These are phyloP conservation scores for Sugiyamaella xylanicola DNA, from an alignment of 1,139 yeast species.

Conservation along the genomic window DNA sequence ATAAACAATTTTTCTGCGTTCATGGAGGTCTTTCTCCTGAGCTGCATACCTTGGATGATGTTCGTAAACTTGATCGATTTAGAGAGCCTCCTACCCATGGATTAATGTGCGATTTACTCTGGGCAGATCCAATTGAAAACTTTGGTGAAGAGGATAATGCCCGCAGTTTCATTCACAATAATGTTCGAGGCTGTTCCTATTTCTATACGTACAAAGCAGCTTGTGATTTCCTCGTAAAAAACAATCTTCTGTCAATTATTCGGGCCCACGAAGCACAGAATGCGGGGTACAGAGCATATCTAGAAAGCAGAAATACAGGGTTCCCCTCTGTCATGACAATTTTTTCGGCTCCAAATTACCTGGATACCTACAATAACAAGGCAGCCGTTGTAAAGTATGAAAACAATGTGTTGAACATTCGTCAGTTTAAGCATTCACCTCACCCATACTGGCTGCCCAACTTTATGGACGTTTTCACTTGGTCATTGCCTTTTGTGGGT, in stretches of 20 bases:
- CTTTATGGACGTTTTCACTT: slow-evolving; percentile 95
- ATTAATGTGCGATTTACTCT: slow-evolving; percentile 88
- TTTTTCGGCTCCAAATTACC: slow-evolving; percentile 94
- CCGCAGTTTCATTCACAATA: slow-evolving; percentile 63
- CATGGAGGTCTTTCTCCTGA: slow-evolving; percentile 91
- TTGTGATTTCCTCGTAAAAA: slow-evolving; percentile 76
- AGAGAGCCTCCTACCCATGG: slow-evolving; percentile 94
- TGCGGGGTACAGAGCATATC: slow-evolving; percentile 94
- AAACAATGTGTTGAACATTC: slow-evolving; percentile 87
- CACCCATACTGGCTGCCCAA: slow-evolving; percentile 98
- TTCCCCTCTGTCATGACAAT: slow-evolving; percentile 90
- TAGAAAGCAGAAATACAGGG: slow-evolving; percentile 81
- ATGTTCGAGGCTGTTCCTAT: slow-evolving; percentile 90
- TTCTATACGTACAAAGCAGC: slow-evolving; percentile 86
- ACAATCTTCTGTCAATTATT: slow-evolving; percentile 77
- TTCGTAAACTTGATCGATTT: slow-evolving; percentile 72
- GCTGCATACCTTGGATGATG: slow-evolving; percentile 65
- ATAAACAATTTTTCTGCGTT: slow-evolving; percentile 91
- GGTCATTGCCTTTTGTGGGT: slow-evolving; percentile 99
- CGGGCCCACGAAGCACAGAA: slow-evolving; percentile 99
- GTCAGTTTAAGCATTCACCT: slow-evolving; percentile 90
- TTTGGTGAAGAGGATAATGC: slow-evolving; percentile 72
- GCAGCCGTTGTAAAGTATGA: slow-evolving; percentile 94
- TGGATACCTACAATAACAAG: slow-evolving; percentile 90
- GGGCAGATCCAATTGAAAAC: slow-evolving; percentile 95